A percentile compares a stretch with the other conserved stretches of the same genome.
These are phyloP conservation scores for Nakaseomyces glabratus DNA, from an alignment of 1,139 yeast species.

Conservation along the genomic window DNA sequence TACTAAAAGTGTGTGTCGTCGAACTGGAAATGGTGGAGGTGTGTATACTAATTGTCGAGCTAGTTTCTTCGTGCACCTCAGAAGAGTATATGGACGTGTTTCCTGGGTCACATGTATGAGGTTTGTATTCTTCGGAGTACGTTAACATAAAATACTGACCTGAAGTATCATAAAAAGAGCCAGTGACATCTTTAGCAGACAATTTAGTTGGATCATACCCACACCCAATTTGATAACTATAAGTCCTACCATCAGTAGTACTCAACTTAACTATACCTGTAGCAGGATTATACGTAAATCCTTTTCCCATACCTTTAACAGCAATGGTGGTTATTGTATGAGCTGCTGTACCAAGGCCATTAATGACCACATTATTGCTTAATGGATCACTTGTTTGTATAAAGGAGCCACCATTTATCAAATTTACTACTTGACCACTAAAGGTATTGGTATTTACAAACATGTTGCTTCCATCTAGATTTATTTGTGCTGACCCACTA, in stretches of 20 bases:
- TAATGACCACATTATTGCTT: constrained; percentile 1
- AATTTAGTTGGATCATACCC: constrained; percentile 1
- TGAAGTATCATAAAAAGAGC: neutral
- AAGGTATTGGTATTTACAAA: neutral
- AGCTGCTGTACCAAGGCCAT: neutral
- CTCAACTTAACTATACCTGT: constrained; percentile 1
- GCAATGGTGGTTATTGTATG: neutral
- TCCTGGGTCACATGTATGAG: neutral
- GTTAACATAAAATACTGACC: constrained; percentile 1
- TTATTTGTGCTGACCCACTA: neutral
- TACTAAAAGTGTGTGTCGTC: too few species aligned
- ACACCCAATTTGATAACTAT: constrained; percentile 5
- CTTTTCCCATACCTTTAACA: neutral
- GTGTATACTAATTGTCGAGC: too few species aligned
- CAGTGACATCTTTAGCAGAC: neutral
- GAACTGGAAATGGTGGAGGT: too few species aligned
- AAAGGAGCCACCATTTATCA: constrained; percentile 2
- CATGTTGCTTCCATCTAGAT: constrained; percentile 2
- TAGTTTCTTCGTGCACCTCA: neutral
- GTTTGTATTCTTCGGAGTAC: neutral
- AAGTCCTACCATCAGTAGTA: constrained; percentile 1
- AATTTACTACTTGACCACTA: constrained; percentile 1
- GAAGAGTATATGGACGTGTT: neutral
- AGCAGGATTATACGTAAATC: constrained; percentile 2
- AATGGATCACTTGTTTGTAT: constrained; percentile 4